A percentile compares a stretch with the other conserved stretches of the same genome.
phyloP scores from a whole-genome alignment of 2,329 filamentous ascomycete genomes.

The Plectosphaerella plurivora region DNA sequence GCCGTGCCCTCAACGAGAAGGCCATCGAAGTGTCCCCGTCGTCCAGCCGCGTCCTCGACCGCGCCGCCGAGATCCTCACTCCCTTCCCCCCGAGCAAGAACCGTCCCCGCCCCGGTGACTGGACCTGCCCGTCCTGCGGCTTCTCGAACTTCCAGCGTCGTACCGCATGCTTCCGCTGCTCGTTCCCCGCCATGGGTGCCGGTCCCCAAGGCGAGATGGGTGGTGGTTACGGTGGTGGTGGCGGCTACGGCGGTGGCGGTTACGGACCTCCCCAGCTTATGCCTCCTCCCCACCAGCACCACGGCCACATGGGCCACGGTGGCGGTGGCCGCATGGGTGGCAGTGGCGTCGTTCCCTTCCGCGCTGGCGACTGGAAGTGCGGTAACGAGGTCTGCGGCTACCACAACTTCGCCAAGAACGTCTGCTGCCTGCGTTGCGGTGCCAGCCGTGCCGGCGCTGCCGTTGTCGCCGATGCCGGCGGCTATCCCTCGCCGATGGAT shows the following conservation, averaged over 20 bases:
- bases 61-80: constrained; percentile 91
- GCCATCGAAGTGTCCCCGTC: constrained; percentile 98
- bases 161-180: constrained; percentile 98
- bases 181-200: constrained; percentile 89
- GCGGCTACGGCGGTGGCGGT: constrained; percentile 50
- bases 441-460: constrained; percentile 91
- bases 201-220: constrained; percentile 63
- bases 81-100: constrained; percentile 99
- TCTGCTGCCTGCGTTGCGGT: constrained; percentile 93
- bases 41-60: constrained; percentile 92
- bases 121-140: constrained; percentile 97
- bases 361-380: constrained; percentile 98
- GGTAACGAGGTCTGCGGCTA: constrained; percentile 96
- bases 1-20: constrained; percentile 95
- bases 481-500: constrained; percentile 88
- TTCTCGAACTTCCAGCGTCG: constrained; percentile 99
- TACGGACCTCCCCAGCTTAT: constrained; percentile 76
- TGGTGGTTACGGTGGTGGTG: constrained; percentile 50
- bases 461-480: constrained; percentile 88
- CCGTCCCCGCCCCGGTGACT: constrained; percentile 91
- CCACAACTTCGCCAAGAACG: constrained; percentile 99
- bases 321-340: constrained; percentile 71
- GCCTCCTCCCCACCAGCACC: constrained; percentile 63
- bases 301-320: constrained; percentile 21
- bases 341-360: constrained; percentile 88